These are phyloP conservation scores for Penicillium sp. DNA, from an alignment of 2,329 filamentous ascomycete species.

Conservation along the genomic window DNA sequence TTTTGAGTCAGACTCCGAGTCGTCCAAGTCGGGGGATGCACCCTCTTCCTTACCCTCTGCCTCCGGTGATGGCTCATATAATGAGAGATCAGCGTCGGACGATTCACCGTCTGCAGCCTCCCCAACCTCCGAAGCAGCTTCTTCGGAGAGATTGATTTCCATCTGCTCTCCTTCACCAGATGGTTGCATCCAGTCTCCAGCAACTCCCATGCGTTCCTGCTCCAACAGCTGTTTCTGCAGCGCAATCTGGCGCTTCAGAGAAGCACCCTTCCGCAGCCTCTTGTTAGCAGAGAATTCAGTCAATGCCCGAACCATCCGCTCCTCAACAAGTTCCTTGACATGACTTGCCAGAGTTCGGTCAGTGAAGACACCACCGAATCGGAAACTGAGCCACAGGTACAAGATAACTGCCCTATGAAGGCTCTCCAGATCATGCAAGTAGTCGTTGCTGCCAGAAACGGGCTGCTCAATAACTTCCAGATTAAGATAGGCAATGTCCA, in stretches of 20 bases:
- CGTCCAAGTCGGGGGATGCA: neutral
- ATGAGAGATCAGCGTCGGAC: neutral
- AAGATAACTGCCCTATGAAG: slow-evolving; percentile 80
- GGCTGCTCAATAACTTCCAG: slow-evolving; percentile 69
- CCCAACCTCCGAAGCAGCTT: slow-evolving; percentile 9
- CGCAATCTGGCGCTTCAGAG: slow-evolving; percentile 39
- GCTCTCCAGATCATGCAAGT: slow-evolving; percentile 68
- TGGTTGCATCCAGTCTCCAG: slow-evolving; percentile 18
- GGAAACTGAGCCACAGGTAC: slow-evolving; percentile 92
- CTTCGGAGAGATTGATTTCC: slow-evolving; percentile 20
- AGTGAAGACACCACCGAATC: slow-evolving; percentile 76
- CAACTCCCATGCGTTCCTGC: slow-evolving; percentile 28
- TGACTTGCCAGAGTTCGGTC: slow-evolving; percentile 75
- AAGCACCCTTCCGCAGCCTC: slow-evolving; percentile 41
- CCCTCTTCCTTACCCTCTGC: neutral
- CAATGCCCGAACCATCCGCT: slow-evolving; percentile 67
- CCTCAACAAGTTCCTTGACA: slow-evolving; percentile 74
- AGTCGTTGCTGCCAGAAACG: slow-evolving; percentile 49
- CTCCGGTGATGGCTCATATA: neutral
- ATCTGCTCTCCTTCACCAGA: slow-evolving; percentile 9
- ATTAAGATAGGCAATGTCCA: slow-evolving; percentile 69
- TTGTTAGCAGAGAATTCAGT: slow-evolving; percentile 55
- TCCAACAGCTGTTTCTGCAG: slow-evolving; percentile 38
- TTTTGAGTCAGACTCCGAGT: neutral
- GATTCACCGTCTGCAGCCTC: neutral